Conservation (phyloP, 2,329 filamentous ascomycete genomes). For the Dryadomyces sulphureus region DNA sequence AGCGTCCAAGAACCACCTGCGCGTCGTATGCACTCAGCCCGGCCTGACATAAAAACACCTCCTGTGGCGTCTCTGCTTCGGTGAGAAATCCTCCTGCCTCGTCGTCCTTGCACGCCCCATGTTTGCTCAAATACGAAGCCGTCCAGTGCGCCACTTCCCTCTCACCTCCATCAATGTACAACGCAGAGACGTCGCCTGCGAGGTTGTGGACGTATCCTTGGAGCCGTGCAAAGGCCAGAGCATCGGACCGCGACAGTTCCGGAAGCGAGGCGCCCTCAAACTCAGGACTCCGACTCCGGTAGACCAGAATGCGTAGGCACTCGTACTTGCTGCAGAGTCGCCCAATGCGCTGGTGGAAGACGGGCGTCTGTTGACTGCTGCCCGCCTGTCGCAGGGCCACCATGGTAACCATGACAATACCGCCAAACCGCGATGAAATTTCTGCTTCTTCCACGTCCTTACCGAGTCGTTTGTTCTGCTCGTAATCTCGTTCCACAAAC, state of each 20-base stretch:
- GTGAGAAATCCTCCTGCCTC: conserved; percentile 20
- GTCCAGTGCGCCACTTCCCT: conserved; percentile 40
- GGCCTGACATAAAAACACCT: conserved; percentile 47
- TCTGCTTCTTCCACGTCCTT: conserved; percentile 35
- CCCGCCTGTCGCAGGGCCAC: conserved; percentile 52
- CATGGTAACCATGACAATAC: conserved; percentile 55
- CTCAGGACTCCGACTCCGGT: conserved; percentile 29
- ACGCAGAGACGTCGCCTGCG: conserved; percentile 22
- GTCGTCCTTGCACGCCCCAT: conserved; percentile 10
- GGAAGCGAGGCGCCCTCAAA: conserved; percentile 16
- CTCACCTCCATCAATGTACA: conserved; percentile 35
- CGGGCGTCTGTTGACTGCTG: background rate
- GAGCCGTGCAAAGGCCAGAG: conserved; percentile 32
- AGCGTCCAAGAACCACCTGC: conserved; percentile 40
- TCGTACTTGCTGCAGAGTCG: conserved; percentile 47
- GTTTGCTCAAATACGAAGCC: conserved; percentile 32
- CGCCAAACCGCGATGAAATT: conserved; percentile 54
- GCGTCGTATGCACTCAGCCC: conserved; percentile 62
- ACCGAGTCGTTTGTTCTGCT: background rate
- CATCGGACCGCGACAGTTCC: conserved; percentile 24
- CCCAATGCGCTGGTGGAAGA: conserved; percentile 2
- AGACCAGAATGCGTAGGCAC: conserved; percentile 51
- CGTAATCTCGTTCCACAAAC: conserved; percentile 16
- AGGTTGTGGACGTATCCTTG: conserved; percentile 31
- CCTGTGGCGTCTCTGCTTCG: conserved; percentile 50